phyloP scores from a whole-genome alignment of 2,329 filamentous ascomycete genomes.

The Hymenoscyphus occultus region DNA sequence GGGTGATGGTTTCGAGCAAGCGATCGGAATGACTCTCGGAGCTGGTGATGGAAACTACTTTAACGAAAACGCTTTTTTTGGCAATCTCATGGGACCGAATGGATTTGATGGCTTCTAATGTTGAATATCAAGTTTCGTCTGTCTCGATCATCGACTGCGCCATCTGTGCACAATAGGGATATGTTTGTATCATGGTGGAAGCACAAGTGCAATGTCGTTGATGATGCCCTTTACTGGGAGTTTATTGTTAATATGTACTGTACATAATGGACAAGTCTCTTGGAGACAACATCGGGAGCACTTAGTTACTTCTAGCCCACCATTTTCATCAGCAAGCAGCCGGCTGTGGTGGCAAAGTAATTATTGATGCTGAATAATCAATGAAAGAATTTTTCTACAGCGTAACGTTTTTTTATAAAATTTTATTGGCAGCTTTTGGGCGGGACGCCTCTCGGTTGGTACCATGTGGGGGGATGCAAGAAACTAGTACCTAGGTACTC shows the following conservation, averaged over 20 bases:
- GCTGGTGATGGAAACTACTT: conserved; percentile 34
- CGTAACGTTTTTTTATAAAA: too few species aligned
- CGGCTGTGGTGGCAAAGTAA: too few species aligned
- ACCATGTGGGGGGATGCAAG: too few species aligned
- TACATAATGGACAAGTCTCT: neutral
- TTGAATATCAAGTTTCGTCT: neutral
- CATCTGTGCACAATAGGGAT: neutral
- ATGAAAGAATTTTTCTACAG: too few species aligned
- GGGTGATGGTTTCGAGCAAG: conserved; percentile 37
- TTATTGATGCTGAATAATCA: too few species aligned
- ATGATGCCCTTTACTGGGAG: neutral
- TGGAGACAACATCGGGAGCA: neutral
- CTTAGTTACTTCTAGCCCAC: neutral
- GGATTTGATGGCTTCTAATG: conserved; percentile 24
- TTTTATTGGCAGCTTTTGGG: too few species aligned
- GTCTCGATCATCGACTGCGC: neutral
- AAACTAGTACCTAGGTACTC: too few species aligned
- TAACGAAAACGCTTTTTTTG: conserved; percentile 34
- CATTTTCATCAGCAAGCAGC: too few species aligned
- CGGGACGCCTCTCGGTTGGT: too few species aligned
- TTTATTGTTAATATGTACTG: neutral
- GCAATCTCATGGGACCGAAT: conserved; percentile 27
- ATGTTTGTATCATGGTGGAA: conserved; percentile 1
- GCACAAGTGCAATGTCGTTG: neutral
- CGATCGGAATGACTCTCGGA: conserved; percentile 35